These are phyloP conservation scores for Pythium aristosporum DNA, from an alignment of 352 stramenopile species.

Conservation along the genomic window DNA sequence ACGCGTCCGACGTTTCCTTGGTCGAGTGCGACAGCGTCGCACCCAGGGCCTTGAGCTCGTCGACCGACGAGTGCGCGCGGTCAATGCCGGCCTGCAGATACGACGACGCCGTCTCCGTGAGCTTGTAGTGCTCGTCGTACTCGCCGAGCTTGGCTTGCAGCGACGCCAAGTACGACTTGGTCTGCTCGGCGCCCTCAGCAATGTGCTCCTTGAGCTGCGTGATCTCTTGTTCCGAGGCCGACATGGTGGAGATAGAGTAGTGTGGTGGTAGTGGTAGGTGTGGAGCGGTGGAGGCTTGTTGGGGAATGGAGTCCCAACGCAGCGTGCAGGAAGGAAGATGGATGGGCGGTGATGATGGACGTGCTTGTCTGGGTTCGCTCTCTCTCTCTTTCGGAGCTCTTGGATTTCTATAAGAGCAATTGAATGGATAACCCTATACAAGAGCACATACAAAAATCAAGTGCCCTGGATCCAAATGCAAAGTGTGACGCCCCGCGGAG, in stretches of 20 bases:
- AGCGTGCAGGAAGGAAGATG: neutral
- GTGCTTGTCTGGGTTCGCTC: neutral
- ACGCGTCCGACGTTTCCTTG: slow-evolving; percentile 44
- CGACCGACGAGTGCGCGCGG: slow-evolving; percentile 63
- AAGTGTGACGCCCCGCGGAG: slow-evolving; percentile 4
- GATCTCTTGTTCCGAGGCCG: slow-evolving; percentile 33
- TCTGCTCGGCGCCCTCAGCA: slow-evolving; percentile 64
- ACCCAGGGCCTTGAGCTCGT: slow-evolving; percentile 65
- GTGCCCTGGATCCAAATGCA: neutral
- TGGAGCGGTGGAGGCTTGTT: neutral
- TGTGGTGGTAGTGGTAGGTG: neutral
- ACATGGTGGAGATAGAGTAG: neutral
- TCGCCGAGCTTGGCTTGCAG: slow-evolving; percentile 32
- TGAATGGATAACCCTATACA: neutral
- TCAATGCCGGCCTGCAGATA: slow-evolving; percentile 71
- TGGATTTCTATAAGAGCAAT: slow-evolving; percentile 16
- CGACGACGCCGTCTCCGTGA: slow-evolving; percentile 63
- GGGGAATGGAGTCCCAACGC: neutral
- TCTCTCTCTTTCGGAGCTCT: neutral
- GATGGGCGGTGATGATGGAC: neutral
- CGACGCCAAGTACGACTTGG: slow-evolving; percentile 67
- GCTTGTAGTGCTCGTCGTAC: slow-evolving; percentile 72
- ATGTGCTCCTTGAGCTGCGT: slow-evolving; percentile 73
- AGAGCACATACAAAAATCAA: slow-evolving; percentile 20
- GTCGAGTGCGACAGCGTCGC: slow-evolving; percentile 54